Base-by-base conservation (phyloP, 2,329 filamentous ascomycete genomes). In the Aulographum hederae region DNA sequence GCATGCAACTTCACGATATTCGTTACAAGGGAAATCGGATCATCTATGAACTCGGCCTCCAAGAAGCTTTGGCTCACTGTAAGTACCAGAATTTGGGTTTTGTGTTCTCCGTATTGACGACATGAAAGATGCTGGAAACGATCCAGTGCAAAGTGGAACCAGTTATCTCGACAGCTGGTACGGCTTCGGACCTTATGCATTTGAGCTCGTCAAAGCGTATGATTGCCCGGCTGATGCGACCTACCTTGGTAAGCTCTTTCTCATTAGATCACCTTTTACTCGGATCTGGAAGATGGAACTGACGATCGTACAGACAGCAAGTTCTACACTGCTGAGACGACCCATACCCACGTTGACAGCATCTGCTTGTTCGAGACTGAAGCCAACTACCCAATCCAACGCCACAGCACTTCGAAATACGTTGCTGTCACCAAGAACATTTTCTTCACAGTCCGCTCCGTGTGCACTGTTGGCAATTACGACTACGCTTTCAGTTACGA, bases 291-390 rank as follows among this genome's bases (percentile, higher is more conserved):
- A n/a, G n/a, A n/a, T n/a, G n/a, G n/a, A n/a, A n/a, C n/a, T n/a
- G n/a, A n/a, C n/a, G n/a, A n/a, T n/a, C n/a, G n/a, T n/a, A n/a
- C n/a, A n/a, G 21, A 25, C 21, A 61, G 67, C 41, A 50, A 51
- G 1, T 52, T 53, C 3, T 63, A 59, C 34, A 52, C 54, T 3
- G 46, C 45, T 1, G 58, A 60, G 34, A 57, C 50, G 2, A 59
- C 56, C 0, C 50, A 55, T 35, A 58, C 53, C 0, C 60, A 67
- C 32, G 46, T 51, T 2, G 57, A 64, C 43, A 60, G 57, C 35
- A 58, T 73, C 26, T 74, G 69, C 40, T 35, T 70, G 18, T 70
- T 70, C 36, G 67, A 71, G 43, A 56, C 52, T 32, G 59, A 60
- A 12, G 47, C 60, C 1, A 60, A 60, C 26, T 61, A 57, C 39